Evolutionary conservation across 148 eudicot genomes (phyloP), one percentile per base, ranked within the genome.

Genomic region (Vaccinium corymbosum): DNA sequence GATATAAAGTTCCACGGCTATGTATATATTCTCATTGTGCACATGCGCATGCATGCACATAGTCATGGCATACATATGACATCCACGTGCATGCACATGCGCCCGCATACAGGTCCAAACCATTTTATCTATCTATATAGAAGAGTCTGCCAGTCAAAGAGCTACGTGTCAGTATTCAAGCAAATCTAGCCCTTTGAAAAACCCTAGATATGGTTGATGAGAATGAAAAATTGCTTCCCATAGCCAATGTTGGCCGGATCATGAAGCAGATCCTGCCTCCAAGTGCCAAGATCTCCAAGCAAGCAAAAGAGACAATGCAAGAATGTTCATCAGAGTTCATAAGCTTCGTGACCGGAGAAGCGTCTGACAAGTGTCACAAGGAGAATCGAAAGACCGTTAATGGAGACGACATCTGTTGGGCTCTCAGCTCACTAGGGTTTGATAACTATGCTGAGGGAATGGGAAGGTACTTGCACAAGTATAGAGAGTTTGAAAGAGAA

Each of bases 351-450:
- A 91, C 94, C 0, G 87, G 92, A 0, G 92, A 91, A 53, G 94
- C 94, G 0, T 89, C 92, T 0, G 92, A 91, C 49, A 91, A 90
- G 92, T 91, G 94, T 84, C 92, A 89, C 77, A 90, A 87, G 89
- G 94, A 91, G 90, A 91, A 91, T 32, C 86, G 94, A 19, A 91
- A 91, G 87, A 91, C 92, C 35, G 88, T 91, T 3, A 91, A 86
- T 59, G 94, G 94, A 7, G 94, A 91, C 14, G 94, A 90, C 72
- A 84, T 91, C 35, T 84, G 89, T 29, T 91, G 94, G 94, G 92
- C 94, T 84, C 87, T 91, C 29, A 90, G 89, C 78, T 83, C 91
- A 0, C 90, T 91, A 87, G 93, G 93, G 88, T 89, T 91, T 80
- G 93, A 91, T 56, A 85, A 91, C 86, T 83, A 88, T 55, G 90